Conservation (phyloP, 164 flowering plant species). For the Liriodendron chinense region DNA sequence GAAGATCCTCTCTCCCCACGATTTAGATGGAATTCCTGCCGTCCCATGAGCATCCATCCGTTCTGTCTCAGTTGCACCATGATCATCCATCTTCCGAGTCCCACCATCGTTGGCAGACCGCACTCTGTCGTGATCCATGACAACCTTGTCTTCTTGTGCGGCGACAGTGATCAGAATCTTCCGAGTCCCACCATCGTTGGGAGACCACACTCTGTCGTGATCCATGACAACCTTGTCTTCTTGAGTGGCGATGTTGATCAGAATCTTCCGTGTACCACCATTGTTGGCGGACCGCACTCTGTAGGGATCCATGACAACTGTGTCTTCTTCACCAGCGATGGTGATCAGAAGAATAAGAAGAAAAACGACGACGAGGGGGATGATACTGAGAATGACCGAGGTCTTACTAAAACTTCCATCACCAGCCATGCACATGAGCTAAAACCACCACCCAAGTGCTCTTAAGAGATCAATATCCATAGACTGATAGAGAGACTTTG, state of each 20-base stretch:
- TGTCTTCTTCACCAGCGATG: not conserved
- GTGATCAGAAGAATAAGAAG: conserved; percentile 1
- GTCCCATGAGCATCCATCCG: not conserved
- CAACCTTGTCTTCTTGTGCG: no score
- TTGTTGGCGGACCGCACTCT: no score
- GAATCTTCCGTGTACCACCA: not conserved
- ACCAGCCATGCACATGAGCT: conserved; percentile 59
- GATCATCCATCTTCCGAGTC: not conserved
- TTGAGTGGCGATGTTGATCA: not conserved
- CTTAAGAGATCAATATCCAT: conserved; percentile 77
- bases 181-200: no score
- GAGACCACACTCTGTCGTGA: not conserved
- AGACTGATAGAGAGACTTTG: conserved; percentile 29
- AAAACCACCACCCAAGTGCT: conserved; percentile 62
- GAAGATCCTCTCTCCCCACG: conserved; percentile 17
- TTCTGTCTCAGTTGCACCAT: not conserved
- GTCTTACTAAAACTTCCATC: not conserved
- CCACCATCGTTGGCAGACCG: not conserved
- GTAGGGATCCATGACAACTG: conserved; percentile 8
- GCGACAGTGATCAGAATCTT: no score
- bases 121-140: no score
- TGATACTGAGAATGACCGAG: not conserved
- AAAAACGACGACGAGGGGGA: conserved; percentile 5
- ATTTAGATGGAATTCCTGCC: not conserved
- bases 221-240: conserved; percentile 10